Conservation (phyloP, 1,139 yeast species). For the Suhomyces taliae region DNA sequence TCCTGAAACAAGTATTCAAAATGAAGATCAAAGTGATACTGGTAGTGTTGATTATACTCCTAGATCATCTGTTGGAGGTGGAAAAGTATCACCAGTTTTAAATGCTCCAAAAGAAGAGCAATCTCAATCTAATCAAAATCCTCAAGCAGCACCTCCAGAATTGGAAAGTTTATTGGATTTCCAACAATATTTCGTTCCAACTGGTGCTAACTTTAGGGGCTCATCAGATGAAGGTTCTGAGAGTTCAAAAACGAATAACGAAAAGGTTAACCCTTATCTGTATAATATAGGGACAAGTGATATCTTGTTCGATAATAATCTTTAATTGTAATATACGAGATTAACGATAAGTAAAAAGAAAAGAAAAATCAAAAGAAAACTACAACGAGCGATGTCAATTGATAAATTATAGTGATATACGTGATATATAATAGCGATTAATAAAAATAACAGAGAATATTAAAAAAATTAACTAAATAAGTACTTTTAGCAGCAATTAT, state of each 20-base stretch:
- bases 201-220: slow-evolving; percentile 6
- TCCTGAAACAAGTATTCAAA: slow-evolving; percentile 5
- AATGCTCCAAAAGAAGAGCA: neutral
- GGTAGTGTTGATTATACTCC: slow-evolving; percentile 7
- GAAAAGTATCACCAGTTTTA: neutral
- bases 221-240: slow-evolving; percentile 15
- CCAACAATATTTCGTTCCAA: slow-evolving; percentile 22
- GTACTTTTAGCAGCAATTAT: no score
- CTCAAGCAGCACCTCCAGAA: slow-evolving; percentile 5
- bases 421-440: no score
- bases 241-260: slow-evolving; percentile 12
- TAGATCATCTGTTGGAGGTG: slow-evolving; percentile 4
- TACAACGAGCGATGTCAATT: no score
- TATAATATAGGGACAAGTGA: slow-evolving; percentile 23
- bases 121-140: neutral
- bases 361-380: neutral
- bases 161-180: slow-evolving; percentile 20
- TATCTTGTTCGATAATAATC: slow-evolving; percentile 21
- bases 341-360: neutral
- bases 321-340: slow-evolving; percentile 9
- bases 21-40: slow-evolving; percentile 7
- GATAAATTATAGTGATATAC: no score
- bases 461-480: no score
- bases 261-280: slow-evolving; percentile 20
- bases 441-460: no score